Evolutionary conservation across 202 grass and related monocot species (phyloP).

Genomic region (Cymbopogon flexuosus): DNA sequence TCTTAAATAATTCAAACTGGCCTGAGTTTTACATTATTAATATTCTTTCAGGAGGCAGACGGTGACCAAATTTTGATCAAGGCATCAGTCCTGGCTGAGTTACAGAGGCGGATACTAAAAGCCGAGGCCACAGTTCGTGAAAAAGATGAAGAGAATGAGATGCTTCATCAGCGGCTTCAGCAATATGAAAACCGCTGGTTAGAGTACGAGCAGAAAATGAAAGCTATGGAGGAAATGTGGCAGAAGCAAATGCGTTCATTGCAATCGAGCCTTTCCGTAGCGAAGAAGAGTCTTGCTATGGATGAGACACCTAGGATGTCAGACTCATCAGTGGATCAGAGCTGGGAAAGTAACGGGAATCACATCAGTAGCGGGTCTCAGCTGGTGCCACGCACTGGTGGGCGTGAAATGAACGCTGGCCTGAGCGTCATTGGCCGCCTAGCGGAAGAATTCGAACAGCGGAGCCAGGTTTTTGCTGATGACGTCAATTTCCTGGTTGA

Average conservation of each 20-base stretch:
- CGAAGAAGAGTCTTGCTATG: slow-evolving; percentile 70
- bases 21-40: slow-evolving; percentile 10
- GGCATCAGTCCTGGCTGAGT: slow-evolving; percentile 71
- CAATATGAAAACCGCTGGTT: slow-evolving; percentile 86
- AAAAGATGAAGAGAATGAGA: slow-evolving; percentile 87
- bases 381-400: slow-evolving; percentile 31
- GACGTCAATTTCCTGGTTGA: slow-evolving; percentile 86
- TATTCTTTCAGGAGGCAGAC: slow-evolving; percentile 54
- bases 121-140: slow-evolving; percentile 60
- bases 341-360: slow-evolving; percentile 54
- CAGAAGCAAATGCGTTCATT: slow-evolving; percentile 91
- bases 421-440: slow-evolving; percentile 56
- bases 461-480: slow-evolving; percentile 78
- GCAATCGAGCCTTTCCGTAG: slow-evolving; percentile 71
- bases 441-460: slow-evolving; percentile 73
- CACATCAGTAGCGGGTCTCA: slow-evolving; percentile 49
- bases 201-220: slow-evolving; percentile 96
- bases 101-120: slow-evolving; percentile 69
- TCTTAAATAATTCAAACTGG: neutral
- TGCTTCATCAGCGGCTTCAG: slow-evolving; percentile 69
- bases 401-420: slow-evolving; percentile 57
- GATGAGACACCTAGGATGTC: slow-evolving; percentile 66
- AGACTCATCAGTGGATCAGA: slow-evolving; percentile 75
- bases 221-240: slow-evolving; percentile 97
- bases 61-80: slow-evolving; percentile 74